Evolutionary conservation across 768 basidiomycete genomes (phyloP), one percentile per base, ranked within the genome.

Genomic region (Leucocoprinus leucothites): DNA sequence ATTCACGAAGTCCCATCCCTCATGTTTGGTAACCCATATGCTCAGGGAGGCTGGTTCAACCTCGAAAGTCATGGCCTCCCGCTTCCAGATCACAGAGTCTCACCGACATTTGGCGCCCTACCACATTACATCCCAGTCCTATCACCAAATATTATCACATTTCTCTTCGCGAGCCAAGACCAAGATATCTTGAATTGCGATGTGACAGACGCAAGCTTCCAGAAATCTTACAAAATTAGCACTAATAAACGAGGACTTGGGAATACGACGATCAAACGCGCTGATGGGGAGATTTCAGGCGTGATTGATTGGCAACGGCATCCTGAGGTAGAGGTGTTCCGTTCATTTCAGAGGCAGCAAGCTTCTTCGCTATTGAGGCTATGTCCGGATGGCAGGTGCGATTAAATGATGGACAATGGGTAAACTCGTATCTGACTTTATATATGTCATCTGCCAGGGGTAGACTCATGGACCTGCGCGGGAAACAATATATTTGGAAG

Each of bases 21-120:
- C 11, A 62, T 62, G 61, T 53, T 51, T 35, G 58, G 52, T 19
- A 65, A 65, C 47, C 64, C 64, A 14, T 65, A 60, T 51, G 60
- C 57, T 35, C 62, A 61, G 56, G 64, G 56, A 13, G 64, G 57
- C 0, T 65, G 62, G 64, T 59, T 44, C 16, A 63, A 63, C 51
- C 53, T 53, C 5, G 25, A 54, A n/a, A 61, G 38, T 11, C 43
- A 36, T 28, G 36, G 24, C 13, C 51, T 43, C 16, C 56, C 58
- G 43, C 48, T 50, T 9, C 44, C 46, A 9, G 44, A 45, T 4
- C 52, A 53, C 21, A 57, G 56, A n/a, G 40, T 47, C 13, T 59
- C 61, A 5, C 61, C 64, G 11, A 57, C 58, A 5, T 61, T 58
- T 40, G 64, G 64, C 22, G 61, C 64, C 11, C 53, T 65, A 13